Evolutionary conservation across 495 filamentous ascomycete genomes (phyloP), one percentile per base, ranked within the genome.

Genomic region (Aspergillus nanangensis): DNA sequence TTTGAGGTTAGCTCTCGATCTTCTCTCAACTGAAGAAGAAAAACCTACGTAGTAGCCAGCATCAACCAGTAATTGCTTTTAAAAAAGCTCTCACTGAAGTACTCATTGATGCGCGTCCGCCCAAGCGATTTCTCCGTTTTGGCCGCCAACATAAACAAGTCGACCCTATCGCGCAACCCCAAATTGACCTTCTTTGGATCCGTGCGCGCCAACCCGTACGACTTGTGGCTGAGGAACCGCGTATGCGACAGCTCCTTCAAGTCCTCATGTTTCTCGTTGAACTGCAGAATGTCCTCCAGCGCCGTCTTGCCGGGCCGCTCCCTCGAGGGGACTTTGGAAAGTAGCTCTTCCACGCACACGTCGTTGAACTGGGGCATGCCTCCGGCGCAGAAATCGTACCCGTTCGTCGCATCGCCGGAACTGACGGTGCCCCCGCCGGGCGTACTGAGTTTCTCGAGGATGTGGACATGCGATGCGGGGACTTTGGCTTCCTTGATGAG

Each of bases 401-500:
- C 71, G 11, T 53, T 56, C 4, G 52, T 37, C n/a, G 67, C 23
- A 52, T 65, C 53, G 7, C 66, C 70, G 9, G 48, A 41, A 14
- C 58, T 66, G 7, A 62, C 56, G 35, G 69, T 61, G 3, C 59
- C 62, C 5, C 66, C 63, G 8, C 67, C 66, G 4, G 61, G 44
- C 5, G 56, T 25, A 3, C 47, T 42, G 14, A 55, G 45, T 5
- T 58, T 57, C 41, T 72, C 70, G 4, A 75, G 46, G 49, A 75
- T 68, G 45, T 72, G 70, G 31, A 74, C 63, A 19, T 64, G 61
- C 10, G 52, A 52, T 0, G 62, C 50, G 1, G 70, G 66, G 2
- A 75, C 57, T 2, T 67, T 57, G n/a, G 67, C 66, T 58, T 72
- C 70, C 24, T 63, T 55, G 44, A 72, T 60, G 38, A 74, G 60